phyloP scores from a whole-genome alignment of 176 grass and related monocot genomes.

The Musa troglodytarum region DNA sequence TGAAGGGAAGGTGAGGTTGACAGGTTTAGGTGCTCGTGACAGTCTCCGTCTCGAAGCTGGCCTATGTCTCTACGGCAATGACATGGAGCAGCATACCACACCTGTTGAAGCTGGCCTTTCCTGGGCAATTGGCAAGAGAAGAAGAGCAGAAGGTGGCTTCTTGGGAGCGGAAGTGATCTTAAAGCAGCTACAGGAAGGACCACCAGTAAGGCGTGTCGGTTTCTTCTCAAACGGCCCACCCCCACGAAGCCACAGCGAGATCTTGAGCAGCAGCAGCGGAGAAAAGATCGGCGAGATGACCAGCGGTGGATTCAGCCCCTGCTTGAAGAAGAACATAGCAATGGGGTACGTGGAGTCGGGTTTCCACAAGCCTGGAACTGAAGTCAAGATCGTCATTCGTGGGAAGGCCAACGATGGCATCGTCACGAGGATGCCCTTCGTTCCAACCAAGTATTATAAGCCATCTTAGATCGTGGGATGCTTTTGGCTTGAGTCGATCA shows the following conservation, averaged over 20 bases:
- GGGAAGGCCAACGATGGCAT: constrained; percentile 71
- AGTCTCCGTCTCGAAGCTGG: constrained; percentile 93
- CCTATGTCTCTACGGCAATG: constrained; percentile 94
- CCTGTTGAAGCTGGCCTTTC: constrained; percentile 88
- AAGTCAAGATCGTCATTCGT: constrained; percentile 69
- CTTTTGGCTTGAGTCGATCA: not conserved
- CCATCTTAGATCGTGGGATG: constrained; percentile 32
- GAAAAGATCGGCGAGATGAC: constrained; percentile 94
- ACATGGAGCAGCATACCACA: constrained; percentile 93
- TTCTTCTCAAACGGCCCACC: constrained; percentile 74
- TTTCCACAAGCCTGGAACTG: constrained; percentile 85
- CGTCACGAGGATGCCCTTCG: constrained; percentile 94
- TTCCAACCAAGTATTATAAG: constrained; percentile 92
- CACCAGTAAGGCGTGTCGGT: constrained; percentile 67
- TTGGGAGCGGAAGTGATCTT: constrained; percentile 82
- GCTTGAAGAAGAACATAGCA: constrained; percentile 97
- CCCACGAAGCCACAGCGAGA: constrained; percentile 74
- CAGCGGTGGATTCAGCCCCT: constrained; percentile 93
- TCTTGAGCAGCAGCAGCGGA: constrained; percentile 35
- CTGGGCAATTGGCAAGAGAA: constrained; percentile 91
- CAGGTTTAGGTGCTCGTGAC: constrained; percentile 84
- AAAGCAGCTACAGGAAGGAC: constrained; percentile 86
- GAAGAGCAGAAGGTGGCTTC: constrained; percentile 77
- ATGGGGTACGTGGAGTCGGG: constrained; percentile 94
- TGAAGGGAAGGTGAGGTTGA: constrained; percentile 72